Conservation (phyloP, 768 basidiomycete genomes). For the Lactifluus volemus region DNA sequence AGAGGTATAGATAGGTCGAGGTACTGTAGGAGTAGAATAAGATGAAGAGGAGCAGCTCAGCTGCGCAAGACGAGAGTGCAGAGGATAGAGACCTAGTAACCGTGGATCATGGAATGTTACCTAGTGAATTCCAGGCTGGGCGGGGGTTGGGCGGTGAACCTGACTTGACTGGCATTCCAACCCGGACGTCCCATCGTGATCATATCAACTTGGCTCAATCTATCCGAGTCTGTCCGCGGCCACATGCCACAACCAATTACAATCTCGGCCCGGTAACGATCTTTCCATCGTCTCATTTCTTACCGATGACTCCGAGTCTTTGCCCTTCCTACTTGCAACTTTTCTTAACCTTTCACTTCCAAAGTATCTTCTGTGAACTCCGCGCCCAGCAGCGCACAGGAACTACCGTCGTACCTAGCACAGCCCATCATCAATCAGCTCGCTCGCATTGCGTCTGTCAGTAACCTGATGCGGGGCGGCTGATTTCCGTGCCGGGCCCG, state of each 20-base stretch:
- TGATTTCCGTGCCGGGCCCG: not conserved
- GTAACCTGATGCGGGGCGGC: not conserved
- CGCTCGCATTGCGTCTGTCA: too few species aligned
- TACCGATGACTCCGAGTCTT: too few species aligned
- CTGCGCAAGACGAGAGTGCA: not conserved
- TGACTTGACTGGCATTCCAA: not conserved
- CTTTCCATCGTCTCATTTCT: too few species aligned
- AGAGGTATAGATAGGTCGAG: not conserved
- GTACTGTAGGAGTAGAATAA: not conserved
- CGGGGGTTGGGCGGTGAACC: not conserved
- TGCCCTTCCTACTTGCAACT: too few species aligned
- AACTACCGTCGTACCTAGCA: not conserved
- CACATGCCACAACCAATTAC: too few species aligned
- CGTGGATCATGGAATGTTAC: not conserved
- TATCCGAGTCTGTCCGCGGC: too few species aligned
- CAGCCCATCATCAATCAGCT: conserved; percentile 6
- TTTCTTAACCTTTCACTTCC: too few species aligned
- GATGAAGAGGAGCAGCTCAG: not conserved
- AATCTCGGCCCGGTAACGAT: not conserved
- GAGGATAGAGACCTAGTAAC: not conserved
- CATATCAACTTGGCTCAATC: too few species aligned
- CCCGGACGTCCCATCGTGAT: too few species aligned
- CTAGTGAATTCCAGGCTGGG: too few species aligned
- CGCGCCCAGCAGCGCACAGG: too few species aligned
- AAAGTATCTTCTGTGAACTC: not conserved